A percentile compares a stretch with the other conserved stretches of the same genome.
These are phyloP conservation scores for Schwanniomyces sp. DNA, from an alignment of 805 yeast genomes.

Conservation along the genomic window DNA sequence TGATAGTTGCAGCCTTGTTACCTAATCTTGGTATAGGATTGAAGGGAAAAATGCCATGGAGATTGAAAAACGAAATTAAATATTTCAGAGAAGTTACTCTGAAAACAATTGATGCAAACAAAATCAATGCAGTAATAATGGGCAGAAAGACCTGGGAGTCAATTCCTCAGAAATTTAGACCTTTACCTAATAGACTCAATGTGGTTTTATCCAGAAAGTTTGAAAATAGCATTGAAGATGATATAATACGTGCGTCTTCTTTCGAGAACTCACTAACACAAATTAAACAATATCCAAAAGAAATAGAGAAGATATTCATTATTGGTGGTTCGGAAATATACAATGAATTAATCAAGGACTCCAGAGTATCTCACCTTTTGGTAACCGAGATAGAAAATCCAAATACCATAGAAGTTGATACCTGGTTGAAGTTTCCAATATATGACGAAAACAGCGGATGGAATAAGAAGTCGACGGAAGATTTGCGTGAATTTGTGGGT, in stretches of 20 bases:
- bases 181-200: constrained; percentile 73
- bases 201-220: constrained; percentile 64
- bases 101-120: constrained; percentile 26
- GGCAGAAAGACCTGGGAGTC: constrained; percentile 97
- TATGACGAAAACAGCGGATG: constrained; percentile 26
- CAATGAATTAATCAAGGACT: constrained; percentile 47
- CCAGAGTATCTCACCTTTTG: constrained; percentile 53
- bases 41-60: constrained; percentile 86
- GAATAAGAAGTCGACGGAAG: constrained; percentile 29
- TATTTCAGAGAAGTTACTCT: constrained; percentile 79
- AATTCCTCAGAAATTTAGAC: constrained; percentile 81
- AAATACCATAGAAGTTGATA: constrained; percentile 59
- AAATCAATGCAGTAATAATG: constrained; percentile 81
- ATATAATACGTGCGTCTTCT: constrained; percentile 28
- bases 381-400: constrained; percentile 64
- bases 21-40: constrained; percentile 85
- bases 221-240: constrained; percentile 15
- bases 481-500: constrained; percentile 40
- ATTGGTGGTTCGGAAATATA: constrained; percentile 95
- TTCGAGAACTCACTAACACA: constrained; percentile 22
- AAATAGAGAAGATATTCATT: constrained; percentile 64
- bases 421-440: constrained; percentile 51
- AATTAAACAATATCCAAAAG: constrained; percentile 7
- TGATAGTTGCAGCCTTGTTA: constrained; percentile 82
- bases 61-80: constrained; percentile 77